These are phyloP conservation scores for Lavandula angustifolia DNA, from an alignment of 257 asterid species.

Conservation along the genomic window DNA sequence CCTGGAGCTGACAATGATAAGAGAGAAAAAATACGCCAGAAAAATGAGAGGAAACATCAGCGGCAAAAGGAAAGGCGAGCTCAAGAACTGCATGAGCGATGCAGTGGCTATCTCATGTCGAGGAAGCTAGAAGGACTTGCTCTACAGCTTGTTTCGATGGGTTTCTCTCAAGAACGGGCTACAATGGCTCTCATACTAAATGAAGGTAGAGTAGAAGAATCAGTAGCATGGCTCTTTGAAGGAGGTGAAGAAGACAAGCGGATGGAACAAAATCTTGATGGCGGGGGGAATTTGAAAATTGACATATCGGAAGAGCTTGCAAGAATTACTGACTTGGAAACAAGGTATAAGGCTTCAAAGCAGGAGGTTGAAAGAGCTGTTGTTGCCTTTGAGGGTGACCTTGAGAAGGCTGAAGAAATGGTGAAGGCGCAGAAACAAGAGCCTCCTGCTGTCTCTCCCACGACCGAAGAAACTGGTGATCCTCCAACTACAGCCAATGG, in stretches of 20 bases:
- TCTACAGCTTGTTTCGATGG: slow-evolving; percentile 93
- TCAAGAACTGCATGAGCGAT: slow-evolving; percentile 67
- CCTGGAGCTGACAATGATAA: slow-evolving; percentile 74
- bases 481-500: slow-evolving; percentile 48
- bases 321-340: slow-evolving; percentile 66
- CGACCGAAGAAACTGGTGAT: slow-evolving; percentile 68
- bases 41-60: slow-evolving; percentile 71
- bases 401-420: slow-evolving; percentile 79
- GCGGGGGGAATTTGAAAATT: slow-evolving; percentile 73
- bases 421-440: slow-evolving; percentile 76
- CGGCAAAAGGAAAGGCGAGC: slow-evolving; percentile 81
- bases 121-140: slow-evolving; percentile 75
- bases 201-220: slow-evolving; percentile 92
- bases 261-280: slow-evolving; percentile 50
- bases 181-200: slow-evolving; percentile 90
- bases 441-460: slow-evolving; percentile 43
- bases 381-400: slow-evolving; percentile 87
- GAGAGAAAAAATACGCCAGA: slow-evolving; percentile 64
- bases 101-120: slow-evolving; percentile 69
- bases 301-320: slow-evolving; percentile 92
- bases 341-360: slow-evolving; percentile 66
- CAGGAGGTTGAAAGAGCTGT: slow-evolving; percentile 92
- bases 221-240: slow-evolving; percentile 71
- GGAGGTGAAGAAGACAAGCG: slow-evolving; percentile 56
- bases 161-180: slow-evolving; percentile 87